Evolutionary conservation across 176 grass and related monocot genomes (phyloP).

Genomic region (Microstegium vimineum): DNA sequence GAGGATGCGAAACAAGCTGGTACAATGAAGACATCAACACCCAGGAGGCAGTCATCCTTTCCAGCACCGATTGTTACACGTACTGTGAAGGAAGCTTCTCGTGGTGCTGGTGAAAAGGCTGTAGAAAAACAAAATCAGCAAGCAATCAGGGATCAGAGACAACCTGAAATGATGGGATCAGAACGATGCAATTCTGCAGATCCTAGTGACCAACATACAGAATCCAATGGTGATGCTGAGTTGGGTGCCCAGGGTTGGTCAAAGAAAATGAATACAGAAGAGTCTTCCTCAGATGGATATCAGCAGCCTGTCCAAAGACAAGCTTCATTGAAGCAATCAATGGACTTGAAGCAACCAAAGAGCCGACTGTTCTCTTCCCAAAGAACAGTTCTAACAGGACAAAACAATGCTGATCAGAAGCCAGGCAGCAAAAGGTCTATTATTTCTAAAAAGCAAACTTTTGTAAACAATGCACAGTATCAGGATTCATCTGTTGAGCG

Average conservation of each 20-base stretch:
- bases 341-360: constrained; percentile 70
- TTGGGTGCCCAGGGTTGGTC: constrained; percentile 30
- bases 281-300: constrained; percentile 40
- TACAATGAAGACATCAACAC: constrained; percentile 82
- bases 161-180: constrained; percentile 46
- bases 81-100: constrained; percentile 73
- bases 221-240: constrained; percentile 71
- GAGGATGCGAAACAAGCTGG: constrained; percentile 95
- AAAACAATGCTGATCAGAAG: constrained; percentile 63
- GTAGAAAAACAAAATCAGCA: constrained; percentile 55
- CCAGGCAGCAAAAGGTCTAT: constrained; percentile 60
- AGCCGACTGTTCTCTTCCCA: constrained; percentile 40
- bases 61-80: constrained; percentile 84
- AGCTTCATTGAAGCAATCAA: constrained; percentile 53
- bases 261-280: constrained; percentile 60
- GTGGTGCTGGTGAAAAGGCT: constrained; percentile 40
- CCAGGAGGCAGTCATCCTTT: constrained; percentile 81
- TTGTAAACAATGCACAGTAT: constrained; percentile 51
- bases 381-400: constrained; percentile 43
- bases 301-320: constrained; percentile 44
- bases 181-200: constrained; percentile 58
- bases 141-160: constrained; percentile 54
- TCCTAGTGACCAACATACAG: constrained; percentile 52
- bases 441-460: constrained; percentile 77
- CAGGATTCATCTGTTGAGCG: constrained; percentile 93